These are phyloP conservation scores for Malus orientalis DNA, from an alignment of 306 rosid genomes.

Conservation along the genomic window DNA sequence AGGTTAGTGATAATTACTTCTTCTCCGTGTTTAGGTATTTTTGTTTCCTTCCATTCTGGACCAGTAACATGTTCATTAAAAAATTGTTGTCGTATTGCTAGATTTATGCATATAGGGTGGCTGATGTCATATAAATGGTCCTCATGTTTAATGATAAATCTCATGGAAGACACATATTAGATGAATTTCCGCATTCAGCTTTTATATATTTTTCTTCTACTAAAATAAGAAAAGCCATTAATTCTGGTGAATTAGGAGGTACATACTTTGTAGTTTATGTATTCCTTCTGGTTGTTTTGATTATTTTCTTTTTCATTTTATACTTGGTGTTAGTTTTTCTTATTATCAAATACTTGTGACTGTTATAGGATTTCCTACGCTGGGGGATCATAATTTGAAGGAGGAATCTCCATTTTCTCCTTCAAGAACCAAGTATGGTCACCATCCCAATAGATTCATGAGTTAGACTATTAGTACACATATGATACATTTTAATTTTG, in stretches of 20 bases:
- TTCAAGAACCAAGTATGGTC: slow-evolving; percentile 70
- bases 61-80: not conserved
- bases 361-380: slow-evolving; percentile 42
- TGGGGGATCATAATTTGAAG: slow-evolving; percentile 65
- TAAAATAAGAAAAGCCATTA: not conserved
- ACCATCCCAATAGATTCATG: slow-evolving; percentile 3
- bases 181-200: not conserved
- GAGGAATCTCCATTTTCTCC: slow-evolving; percentile 81
- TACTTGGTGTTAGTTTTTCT: not conserved
- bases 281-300: slow-evolving; percentile 15
- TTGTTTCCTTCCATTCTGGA: slow-evolving; percentile 5
- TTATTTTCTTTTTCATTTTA: not conserved
- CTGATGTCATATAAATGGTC: not conserved
- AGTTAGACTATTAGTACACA: slow-evolving; percentile 8
- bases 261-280: not conserved
- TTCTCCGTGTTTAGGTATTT: not conserved
- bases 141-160: not conserved
- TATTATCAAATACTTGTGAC: slow-evolving; percentile 13
- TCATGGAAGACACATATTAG: not conserved
- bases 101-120: not conserved
- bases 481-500: slow-evolving; percentile 7
- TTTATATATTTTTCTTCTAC: slow-evolving; percentile 7
- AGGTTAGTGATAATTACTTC: slow-evolving; percentile 41
- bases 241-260: slow-evolving; percentile 1
- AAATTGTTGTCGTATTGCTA: not conserved